Evolutionary conservation across 2,329 filamentous ascomycete genomes (phyloP).

Genomic region (Talaromyces funiculosus): DNA sequence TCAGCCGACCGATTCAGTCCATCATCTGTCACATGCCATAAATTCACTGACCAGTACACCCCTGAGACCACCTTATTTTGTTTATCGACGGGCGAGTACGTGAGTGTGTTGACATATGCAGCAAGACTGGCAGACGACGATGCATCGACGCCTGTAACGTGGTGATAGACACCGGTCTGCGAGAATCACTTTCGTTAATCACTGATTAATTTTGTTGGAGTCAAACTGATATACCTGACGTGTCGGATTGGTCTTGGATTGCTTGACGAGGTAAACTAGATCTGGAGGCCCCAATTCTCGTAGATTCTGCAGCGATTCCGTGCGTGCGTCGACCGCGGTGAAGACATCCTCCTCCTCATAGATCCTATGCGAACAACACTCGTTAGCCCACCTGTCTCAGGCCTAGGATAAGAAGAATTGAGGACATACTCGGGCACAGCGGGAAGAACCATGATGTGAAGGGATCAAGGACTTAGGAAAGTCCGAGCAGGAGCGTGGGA

Average conservation of each 20-base stretch:
- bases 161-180: conserved; percentile 83
- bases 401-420: conserved; percentile 13
- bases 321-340: conserved; percentile 82
- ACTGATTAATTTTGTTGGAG: background rate
- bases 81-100: conserved; percentile 79
- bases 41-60: conserved; percentile 71
- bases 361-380: conserved; percentile 53
- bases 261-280: conserved; percentile 88
- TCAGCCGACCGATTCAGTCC: background rate
- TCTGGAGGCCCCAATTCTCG: conserved; percentile 94
- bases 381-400: conserved; percentile 23
- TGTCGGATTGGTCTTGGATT: conserved; percentile 53
- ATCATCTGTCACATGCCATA: background rate
- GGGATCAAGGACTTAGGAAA: conserved; percentile 14
- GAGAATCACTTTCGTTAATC: background rate
- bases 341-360: conserved; percentile 82
- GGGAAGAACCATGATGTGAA: conserved; percentile 61
- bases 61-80: conserved; percentile 88
- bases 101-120: conserved; percentile 96
- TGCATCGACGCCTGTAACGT: conserved; percentile 94
- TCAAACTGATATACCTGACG: conserved; percentile 46
- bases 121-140: conserved; percentile 95
- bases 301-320: conserved; percentile 76
- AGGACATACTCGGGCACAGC: conserved; percentile 66
- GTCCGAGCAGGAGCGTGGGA: background rate